phyloP scores from a whole-genome alignment of 495 filamentous ascomycete genomes.

The Lepidopterella palustris region DNA sequence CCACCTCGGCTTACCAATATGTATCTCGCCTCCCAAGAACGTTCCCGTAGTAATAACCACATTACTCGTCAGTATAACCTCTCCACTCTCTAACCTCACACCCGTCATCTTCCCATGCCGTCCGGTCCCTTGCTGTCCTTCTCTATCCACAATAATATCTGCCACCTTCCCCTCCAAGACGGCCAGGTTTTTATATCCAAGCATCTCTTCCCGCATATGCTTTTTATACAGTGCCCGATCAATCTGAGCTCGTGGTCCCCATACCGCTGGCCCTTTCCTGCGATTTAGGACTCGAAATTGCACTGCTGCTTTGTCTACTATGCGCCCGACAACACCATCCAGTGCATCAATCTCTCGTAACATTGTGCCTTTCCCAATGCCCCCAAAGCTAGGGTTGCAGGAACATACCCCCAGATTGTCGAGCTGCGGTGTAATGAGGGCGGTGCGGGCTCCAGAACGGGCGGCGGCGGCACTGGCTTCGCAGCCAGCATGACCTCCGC shows the following conservation, averaged over 20 bases:
- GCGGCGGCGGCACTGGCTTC: constrained; percentile 94
- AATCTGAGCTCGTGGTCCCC: constrained; percentile 95
- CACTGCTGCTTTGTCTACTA: constrained; percentile 88
- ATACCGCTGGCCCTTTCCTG: constrained; percentile 89
- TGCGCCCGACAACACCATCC: constrained; percentile 81
- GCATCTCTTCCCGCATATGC: constrained; percentile 85
- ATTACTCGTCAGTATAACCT: constrained; percentile 69
- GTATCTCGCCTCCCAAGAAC: constrained; percentile 93
- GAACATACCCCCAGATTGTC: constrained; percentile 93
- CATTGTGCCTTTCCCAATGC: constrained; percentile 98
- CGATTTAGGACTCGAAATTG: constrained; percentile 86
- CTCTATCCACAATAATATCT: constrained; percentile 67
- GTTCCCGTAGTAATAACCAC: constrained; percentile 96
- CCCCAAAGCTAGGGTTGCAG: constrained; percentile 95
- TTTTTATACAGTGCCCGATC: constrained; percentile 84
- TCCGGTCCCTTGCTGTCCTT: constrained; percentile 46
- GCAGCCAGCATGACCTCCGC: constrained; percentile 90
- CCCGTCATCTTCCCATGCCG: constrained; percentile 73
- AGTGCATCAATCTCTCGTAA: constrained; percentile 91
- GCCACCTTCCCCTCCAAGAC: constrained; percentile 84
- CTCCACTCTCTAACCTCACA: constrained; percentile 80
- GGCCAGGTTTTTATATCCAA: constrained; percentile 64
- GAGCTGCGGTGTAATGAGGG: constrained; percentile 76
- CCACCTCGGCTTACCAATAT: constrained; percentile 52
- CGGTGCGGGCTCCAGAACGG: constrained; percentile 80